These are phyloP conservation scores for Penicillium vulpinum DNA, from an alignment of 2,329 filamentous ascomycete genomes.

Conservation along the genomic window DNA sequence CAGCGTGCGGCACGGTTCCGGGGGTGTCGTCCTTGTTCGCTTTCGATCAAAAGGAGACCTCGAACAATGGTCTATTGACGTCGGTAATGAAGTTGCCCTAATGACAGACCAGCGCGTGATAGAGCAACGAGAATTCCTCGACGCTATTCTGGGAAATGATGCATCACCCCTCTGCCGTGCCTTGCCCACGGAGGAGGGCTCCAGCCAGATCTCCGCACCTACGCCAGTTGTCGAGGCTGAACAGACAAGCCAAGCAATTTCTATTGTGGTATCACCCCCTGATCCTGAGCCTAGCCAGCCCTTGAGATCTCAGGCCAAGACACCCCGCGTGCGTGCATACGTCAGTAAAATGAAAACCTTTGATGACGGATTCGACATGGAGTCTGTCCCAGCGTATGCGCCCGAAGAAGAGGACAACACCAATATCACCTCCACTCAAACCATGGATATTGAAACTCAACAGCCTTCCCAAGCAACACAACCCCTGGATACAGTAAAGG, in stretches of 20 bases:
- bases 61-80: constrained; percentile 67
- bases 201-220: constrained; percentile 21
- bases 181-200: constrained; percentile 56
- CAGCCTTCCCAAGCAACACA: constrained; percentile 28
- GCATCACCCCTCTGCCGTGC: constrained; percentile 68
- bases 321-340: constrained; percentile 31
- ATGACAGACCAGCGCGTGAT: constrained; percentile 78
- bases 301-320: constrained; percentile 20
- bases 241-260: background rate
- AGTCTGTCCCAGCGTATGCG: constrained; percentile 40
- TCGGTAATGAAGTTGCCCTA: constrained; percentile 68
- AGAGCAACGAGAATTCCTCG: constrained; percentile 87
- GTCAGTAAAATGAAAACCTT: constrained; percentile 70
- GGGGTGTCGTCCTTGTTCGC: constrained; percentile 73
- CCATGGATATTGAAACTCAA: constrained; percentile 22
- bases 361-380: constrained; percentile 58
- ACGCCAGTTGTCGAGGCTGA: background rate
- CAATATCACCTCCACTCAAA: constrained; percentile 15
- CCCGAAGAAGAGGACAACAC: constrained; percentile 28
- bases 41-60: constrained; percentile 62
- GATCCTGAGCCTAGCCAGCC: background rate
- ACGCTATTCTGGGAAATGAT: constrained; percentile 82
- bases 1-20: constrained; percentile 63
- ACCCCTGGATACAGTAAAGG: constrained; percentile 26
- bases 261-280: background rate